phyloP scores from a whole-genome alignment of 1,139 yeast genomes.

The Yamadazyma dendronema region DNA sequence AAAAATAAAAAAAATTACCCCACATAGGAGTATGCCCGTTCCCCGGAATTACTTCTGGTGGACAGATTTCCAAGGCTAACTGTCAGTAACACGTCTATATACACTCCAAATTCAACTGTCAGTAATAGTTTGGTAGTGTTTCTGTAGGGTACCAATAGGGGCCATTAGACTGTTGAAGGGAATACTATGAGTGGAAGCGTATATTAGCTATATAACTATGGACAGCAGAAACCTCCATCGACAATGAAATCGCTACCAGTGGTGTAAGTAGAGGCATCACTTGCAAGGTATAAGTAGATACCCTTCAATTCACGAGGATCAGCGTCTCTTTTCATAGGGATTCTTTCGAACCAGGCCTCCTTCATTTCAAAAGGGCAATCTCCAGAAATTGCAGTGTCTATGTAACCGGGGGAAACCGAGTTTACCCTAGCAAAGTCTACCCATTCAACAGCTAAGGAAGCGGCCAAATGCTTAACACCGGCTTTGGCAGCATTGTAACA shows the following conservation, averaged over 20 bases:
- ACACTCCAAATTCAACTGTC: too few species aligned
- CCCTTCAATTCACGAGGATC: constrained; percentile 40
- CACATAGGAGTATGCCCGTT: too few species aligned
- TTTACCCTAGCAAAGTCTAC: constrained; percentile 56
- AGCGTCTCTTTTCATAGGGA: constrained; percentile 40
- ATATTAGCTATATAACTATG: too few species aligned
- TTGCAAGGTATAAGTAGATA: constrained; percentile 38
- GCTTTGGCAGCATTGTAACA: constrained; percentile 60
- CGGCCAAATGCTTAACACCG: constrained; percentile 51
- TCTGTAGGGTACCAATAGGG: too few species aligned
- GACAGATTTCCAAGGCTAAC: too few species aligned
- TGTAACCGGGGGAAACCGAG: constrained; percentile 57
- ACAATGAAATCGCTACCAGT: constrained; percentile 47
- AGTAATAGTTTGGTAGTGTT: too few species aligned
- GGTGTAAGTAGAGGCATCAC: constrained; percentile 41
- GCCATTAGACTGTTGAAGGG: too few species aligned
- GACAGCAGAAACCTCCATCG: constrained; percentile 47
- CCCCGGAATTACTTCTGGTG: too few species aligned
- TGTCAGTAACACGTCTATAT: too few species aligned
- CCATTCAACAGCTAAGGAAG: constrained; percentile 55
- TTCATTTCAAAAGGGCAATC: constrained; percentile 37
- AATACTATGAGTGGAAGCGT: too few species aligned
- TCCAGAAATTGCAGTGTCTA: constrained; percentile 51
- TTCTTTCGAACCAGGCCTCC: constrained; percentile 33
- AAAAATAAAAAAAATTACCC: too few species aligned